A percentile compares a stretch with the other conserved stretches of the same genome.
These are phyloP conservation scores for Yarrowia deformans DNA, from an alignment of 805 yeast genomes.

Conservation along the genomic window DNA sequence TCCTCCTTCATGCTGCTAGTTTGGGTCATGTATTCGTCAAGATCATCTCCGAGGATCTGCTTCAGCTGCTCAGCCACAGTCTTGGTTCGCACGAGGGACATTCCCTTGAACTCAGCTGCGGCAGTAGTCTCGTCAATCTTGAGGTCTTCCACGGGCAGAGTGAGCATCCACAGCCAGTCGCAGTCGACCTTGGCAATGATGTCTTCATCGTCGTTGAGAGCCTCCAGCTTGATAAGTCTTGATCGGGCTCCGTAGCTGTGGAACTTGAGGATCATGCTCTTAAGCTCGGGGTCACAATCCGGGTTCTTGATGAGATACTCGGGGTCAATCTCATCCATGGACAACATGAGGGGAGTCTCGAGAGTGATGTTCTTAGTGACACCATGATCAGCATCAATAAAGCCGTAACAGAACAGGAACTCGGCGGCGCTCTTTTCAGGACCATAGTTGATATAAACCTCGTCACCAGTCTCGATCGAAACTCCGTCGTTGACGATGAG, in stretches of 20 bases:
- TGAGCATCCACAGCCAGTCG: conserved; percentile 39
- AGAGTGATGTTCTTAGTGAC: conserved; percentile 11
- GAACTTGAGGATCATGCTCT: conserved; percentile 35
- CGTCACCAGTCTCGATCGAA: conserved; percentile 42
- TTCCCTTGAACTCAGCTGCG: conserved; percentile 16
- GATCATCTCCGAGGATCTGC: conserved; percentile 16
- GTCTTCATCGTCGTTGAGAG: conserved; percentile 10
- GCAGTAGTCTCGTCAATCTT: conserved; percentile 32
- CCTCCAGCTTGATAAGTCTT: conserved; percentile 19
- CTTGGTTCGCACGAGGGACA: conserved; percentile 3
- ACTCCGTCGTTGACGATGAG: conserved; percentile 34
- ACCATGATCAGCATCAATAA: conserved; percentile 43
- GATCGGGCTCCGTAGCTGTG: conserved; percentile 32
- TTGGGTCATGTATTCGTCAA: conserved; percentile 36
- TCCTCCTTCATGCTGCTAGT: conserved; percentile 34
- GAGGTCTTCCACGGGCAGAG: conserved; percentile 27
- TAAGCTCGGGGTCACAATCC: conserved; percentile 32
- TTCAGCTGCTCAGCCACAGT: conserved; percentile 15
- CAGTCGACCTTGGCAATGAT: conserved; percentile 34
- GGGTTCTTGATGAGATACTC: conserved; percentile 4
- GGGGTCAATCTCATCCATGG: conserved; percentile 23
- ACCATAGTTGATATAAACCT: conserved; percentile 52
- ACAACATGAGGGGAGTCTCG: conserved; percentile 14
- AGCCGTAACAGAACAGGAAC: conserved; percentile 54
- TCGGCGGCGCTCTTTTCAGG: conserved; percentile 50